Base-by-base conservation (phyloP, 2,329 filamentous ascomycete species). In the Xylaria sp. region DNA sequence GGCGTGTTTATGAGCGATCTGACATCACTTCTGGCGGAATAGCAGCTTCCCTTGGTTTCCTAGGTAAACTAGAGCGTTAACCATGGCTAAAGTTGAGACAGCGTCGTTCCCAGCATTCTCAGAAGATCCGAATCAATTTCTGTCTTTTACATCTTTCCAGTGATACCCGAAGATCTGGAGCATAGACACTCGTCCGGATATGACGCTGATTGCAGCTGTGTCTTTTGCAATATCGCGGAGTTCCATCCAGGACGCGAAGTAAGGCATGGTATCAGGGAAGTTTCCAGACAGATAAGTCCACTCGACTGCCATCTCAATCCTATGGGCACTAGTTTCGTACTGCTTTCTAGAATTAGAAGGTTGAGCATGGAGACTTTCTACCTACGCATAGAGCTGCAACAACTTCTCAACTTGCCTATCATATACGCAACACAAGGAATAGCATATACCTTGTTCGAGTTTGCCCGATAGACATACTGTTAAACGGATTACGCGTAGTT, bases 161-260 rank as follows among this genome's bases (percentile, higher is more conserved):
- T 27, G 3, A 44, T 64, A 64, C 51, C 62, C 53, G 23, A 64
- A n/a, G 27, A 25, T 51, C n/a, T 42, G 44, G 18, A 59, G 62
- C 9, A 65, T 6, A 18, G 54, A 35, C 42, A 64, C 18, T 32
- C 44, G 47, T 44, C 54, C 35, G 12, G 62, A 44, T 59, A 65
- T 64, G 6, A 18, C 62, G 2, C 62, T 53, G 16, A 37, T 35
- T 44, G n/a, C 5, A 25, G 58, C 50, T 48, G 50, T 37, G 25
- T 65, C 54, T 59, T 65, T 59, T 44, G 62, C 54, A 53, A 65
- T 59, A 47, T 65, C 62, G 25, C 62, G 57, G 48, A 65, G 63
- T 23, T 66, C 64, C 23, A 66, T 51, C 64, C 64, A 62, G 8
- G 16, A 66, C 5, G 64, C 18, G 32, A 66, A 62, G 53, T 62